Conservation (phyloP, 2,329 filamentous ascomycete species). For the Neocatenulostroma microsporum region DNA sequence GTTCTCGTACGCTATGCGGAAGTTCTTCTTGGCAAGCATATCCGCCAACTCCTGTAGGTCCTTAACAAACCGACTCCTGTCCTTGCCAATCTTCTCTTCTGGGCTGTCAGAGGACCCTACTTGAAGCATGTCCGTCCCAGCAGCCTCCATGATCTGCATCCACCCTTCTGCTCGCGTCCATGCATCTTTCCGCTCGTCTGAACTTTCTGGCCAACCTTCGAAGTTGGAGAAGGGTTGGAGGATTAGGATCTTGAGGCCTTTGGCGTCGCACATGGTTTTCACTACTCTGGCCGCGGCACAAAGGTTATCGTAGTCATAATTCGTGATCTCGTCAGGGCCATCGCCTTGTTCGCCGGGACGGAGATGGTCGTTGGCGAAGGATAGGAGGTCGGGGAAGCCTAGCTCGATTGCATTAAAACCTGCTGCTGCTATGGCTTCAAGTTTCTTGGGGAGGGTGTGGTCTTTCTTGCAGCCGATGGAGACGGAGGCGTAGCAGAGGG, state of each 20-base stretch:
- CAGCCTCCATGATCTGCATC: constrained; percentile 63
- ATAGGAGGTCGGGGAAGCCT: constrained; percentile 62
- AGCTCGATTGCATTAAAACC: constrained; percentile 66
- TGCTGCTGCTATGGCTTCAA: constrained; percentile 54
- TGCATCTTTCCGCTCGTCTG: constrained; percentile 52
- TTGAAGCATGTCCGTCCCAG: constrained; percentile 63
- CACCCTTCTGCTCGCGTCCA: constrained; percentile 58
- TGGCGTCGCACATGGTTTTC: constrained; percentile 46
- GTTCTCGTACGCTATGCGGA: constrained; percentile 67
- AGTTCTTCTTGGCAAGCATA: constrained; percentile 49
- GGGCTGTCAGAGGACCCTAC: constrained; percentile 58
- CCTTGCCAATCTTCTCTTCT: constrained; percentile 44
- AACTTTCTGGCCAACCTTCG: constrained; percentile 61
- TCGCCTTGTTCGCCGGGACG: constrained; percentile 26
- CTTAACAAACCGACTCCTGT: constrained; percentile 45
- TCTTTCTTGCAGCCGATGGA: constrained; percentile 42
- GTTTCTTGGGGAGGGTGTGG: constrained; percentile 53
- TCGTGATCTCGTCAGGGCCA: constrained; percentile 36
- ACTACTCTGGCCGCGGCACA: constrained; percentile 49
- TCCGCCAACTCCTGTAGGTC: constrained; percentile 60
- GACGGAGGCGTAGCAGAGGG: constrained; percentile 49
- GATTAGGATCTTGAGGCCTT: constrained; percentile 57
- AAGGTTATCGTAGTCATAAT: constrained; percentile 54
- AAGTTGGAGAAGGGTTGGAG: constrained; percentile 71
- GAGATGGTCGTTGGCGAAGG: constrained; percentile 50